phyloP scores from a whole-genome alignment of 202 grass and related monocot species.

The Zizania palustris region DNA sequence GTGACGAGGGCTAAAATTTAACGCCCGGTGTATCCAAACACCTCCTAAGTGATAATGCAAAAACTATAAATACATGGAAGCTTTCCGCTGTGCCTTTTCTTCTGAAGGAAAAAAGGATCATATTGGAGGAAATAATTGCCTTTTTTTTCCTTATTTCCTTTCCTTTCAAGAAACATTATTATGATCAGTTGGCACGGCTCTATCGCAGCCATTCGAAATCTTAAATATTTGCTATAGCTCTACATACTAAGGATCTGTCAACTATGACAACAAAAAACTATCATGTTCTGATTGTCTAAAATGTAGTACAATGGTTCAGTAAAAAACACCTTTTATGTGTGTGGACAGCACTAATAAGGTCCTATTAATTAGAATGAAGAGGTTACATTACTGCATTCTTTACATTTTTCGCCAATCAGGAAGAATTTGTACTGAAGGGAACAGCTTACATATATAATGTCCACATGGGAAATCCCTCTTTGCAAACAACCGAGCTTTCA shows the following conservation, averaged over 20 bases:
- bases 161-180: slow-evolving; percentile 15
- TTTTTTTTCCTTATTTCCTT: slow-evolving; percentile 5
- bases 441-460: neutral
- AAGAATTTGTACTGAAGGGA: neutral
- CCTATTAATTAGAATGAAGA: neutral
- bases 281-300: neutral
- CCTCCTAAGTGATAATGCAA: slow-evolving; percentile 18
- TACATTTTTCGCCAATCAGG: neutral
- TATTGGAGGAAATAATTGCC: neutral
- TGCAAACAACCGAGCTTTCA: neutral
- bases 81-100: slow-evolving; percentile 7
- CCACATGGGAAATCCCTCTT: slow-evolving; percentile 9
- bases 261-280: neutral
- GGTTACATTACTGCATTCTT: neutral
- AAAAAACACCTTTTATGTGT: neutral
- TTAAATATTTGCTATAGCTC: neutral
- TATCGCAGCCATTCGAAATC: neutral
- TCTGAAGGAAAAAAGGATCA: neutral
- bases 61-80: neutral
- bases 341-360: neutral
- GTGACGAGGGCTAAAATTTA: no score
- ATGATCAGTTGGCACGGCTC: slow-evolving; percentile 14
- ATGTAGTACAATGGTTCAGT: neutral
- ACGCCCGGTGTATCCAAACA: no score
- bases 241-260: neutral